Conservation (phyloP, 1,284 basidiomycete genomes). For the Cryptococcus sp. region DNA sequence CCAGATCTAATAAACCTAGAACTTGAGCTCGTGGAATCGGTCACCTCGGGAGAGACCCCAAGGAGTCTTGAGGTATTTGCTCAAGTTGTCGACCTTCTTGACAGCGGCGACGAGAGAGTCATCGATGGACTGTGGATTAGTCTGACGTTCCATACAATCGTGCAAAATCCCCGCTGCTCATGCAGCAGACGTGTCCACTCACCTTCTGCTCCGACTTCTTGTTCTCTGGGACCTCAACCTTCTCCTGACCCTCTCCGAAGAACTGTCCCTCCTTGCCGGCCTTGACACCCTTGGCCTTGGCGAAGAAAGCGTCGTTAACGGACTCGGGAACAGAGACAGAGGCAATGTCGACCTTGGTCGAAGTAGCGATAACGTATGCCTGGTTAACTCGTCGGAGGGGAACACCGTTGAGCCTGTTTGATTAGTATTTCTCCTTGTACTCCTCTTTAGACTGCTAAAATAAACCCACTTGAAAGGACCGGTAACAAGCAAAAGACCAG, state of each 20-base stretch:
- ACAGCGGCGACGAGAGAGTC: constrained; percentile 75
- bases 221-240: constrained; percentile 82
- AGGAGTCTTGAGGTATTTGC: constrained; percentile 88
- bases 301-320: constrained; percentile 93
- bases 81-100: constrained; percentile 88
- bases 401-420: constrained; percentile 77
- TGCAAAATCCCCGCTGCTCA: not conserved
- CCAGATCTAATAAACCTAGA: constrained; percentile 29
- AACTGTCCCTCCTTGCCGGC: constrained; percentile 89
- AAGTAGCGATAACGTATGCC: constrained; percentile 98
- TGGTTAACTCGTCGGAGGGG: constrained; percentile 97
- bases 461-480: constrained; percentile 79
- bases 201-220: constrained; percentile 92
- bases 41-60: constrained; percentile 92
- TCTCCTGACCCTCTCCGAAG: constrained; percentile 93
- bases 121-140: constrained; percentile 58
- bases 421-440: constrained; percentile 7
- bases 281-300: constrained; percentile 70
- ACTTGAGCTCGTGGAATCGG: constrained; percentile 51
- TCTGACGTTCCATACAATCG: not conserved
- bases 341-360: constrained; percentile 85
- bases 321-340: constrained; percentile 71
- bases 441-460: not conserved
- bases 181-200: constrained; percentile 8
- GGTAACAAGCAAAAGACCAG: constrained; percentile 90